phyloP scores from a whole-genome alignment of 2,329 filamentous ascomycete genomes.

The Hymenotorrendiella dingleyae region DNA sequence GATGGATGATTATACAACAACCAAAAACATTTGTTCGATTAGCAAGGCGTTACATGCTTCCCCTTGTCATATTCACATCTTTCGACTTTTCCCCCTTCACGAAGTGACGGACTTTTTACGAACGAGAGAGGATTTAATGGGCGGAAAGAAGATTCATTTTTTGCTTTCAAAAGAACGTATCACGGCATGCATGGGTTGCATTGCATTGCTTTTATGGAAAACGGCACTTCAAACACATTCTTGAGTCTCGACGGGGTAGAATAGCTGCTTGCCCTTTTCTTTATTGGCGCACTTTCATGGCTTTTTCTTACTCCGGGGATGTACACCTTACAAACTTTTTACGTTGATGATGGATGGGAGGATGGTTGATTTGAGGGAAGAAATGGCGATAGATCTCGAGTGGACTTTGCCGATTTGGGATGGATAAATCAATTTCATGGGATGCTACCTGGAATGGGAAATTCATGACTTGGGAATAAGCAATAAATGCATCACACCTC shows the following conservation, averaged over 20 bases:
- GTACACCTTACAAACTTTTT: background rate
- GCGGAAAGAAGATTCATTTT: slow-evolving; percentile 6
- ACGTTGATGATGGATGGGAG: slow-evolving; percentile 1
- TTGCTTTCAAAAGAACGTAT: background rate
- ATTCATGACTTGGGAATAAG: too few relatives aligned
- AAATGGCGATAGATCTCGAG: slow-evolving; percentile 11
- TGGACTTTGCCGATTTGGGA: too few relatives aligned
- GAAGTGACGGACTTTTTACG: slow-evolving; percentile 8
- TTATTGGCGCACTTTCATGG: slow-evolving; percentile 1
- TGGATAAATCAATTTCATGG: too few relatives aligned
- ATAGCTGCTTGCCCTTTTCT: slow-evolving; percentile 8
- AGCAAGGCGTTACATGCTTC: slow-evolving; percentile 18
- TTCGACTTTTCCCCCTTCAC: slow-evolving; percentile 7
- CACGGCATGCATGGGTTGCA: slow-evolving; percentile 3
- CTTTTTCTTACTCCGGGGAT: slow-evolving; percentile 20
- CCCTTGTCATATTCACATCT: slow-evolving; percentile 5
- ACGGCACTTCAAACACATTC: background rate
- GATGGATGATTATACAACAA: slow-evolving; percentile 7
- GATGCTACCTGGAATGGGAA: too few relatives aligned
- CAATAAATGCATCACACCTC: too few relatives aligned
- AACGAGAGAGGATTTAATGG: slow-evolving; percentile 9
- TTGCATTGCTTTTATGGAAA: slow-evolving; percentile 3
- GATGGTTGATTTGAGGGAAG: background rate
- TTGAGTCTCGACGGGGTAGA: slow-evolving; percentile 22
- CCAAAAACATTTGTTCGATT: slow-evolving; percentile 20